phyloP scores from a whole-genome alignment of 2,329 filamentous ascomycete genomes.

The Ascochyta rabiei region DNA sequence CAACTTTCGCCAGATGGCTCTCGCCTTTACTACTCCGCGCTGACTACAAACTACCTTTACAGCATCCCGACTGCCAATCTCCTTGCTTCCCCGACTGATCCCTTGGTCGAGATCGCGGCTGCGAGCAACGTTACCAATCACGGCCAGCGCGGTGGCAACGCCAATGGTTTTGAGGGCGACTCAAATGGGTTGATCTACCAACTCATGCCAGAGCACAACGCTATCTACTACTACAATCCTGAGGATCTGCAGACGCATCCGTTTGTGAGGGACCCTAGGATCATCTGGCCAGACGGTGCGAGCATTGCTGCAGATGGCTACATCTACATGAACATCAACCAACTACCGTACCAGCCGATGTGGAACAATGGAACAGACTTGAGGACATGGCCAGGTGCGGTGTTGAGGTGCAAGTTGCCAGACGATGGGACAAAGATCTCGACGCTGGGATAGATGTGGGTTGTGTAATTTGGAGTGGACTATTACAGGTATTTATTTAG shows the following conservation, averaged over 20 bases:
- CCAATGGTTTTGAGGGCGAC: conserved; percentile 59
- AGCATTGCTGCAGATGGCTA: conserved; percentile 40
- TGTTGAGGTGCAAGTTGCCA: conserved; percentile 52
- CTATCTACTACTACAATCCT: conserved; percentile 50
- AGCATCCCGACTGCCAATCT: conserved; percentile 52
- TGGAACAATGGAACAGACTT: conserved; percentile 56
- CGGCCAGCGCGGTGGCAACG: conserved; percentile 55
- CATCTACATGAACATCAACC: conserved; percentile 56
- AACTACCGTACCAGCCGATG: conserved; percentile 55
- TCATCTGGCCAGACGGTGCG: conserved; percentile 57
- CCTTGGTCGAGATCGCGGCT: conserved; percentile 51
- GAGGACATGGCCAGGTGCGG: conserved; percentile 52
- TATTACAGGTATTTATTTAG: no score
- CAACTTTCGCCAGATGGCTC: conserved; percentile 55
- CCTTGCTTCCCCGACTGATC: conserved; percentile 47
- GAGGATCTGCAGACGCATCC: conserved; percentile 51
- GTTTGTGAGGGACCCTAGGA: conserved; percentile 54
- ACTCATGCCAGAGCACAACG: conserved; percentile 57
- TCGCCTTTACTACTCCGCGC: conserved; percentile 53
- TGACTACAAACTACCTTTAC: conserved; percentile 54
- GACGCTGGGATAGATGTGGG: background rate
- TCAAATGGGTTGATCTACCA: conserved; percentile 56
- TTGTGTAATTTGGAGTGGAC: no score
- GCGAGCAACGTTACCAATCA: conserved; percentile 55
- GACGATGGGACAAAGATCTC: conserved; percentile 48